phyloP scores from a whole-genome alignment of 352 stramenopile species.

The Aphanomyces euteiches region DNA sequence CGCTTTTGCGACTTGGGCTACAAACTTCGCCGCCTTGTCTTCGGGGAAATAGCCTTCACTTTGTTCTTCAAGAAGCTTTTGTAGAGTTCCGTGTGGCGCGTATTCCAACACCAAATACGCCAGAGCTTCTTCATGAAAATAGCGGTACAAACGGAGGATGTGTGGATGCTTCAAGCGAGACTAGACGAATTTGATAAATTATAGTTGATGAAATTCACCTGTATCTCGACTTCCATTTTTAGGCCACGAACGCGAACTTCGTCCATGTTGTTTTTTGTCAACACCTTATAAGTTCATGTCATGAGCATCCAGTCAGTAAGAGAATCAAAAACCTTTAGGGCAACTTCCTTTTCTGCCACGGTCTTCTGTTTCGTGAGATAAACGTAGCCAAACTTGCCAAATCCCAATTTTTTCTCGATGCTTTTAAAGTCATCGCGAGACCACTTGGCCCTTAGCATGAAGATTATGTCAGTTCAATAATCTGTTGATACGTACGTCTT shows the following conservation, averaged over 20 bases:
- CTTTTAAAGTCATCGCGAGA: conserved; percentile 53
- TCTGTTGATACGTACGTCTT: neutral
- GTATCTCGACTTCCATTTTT: conserved; percentile 28
- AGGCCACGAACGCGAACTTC: conserved; percentile 18
- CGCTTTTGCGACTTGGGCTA: conserved; percentile 72
- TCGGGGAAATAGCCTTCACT: conserved; percentile 31
- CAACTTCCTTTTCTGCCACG: conserved; percentile 54
- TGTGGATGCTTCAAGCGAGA: conserved; percentile 96
- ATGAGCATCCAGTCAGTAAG: neutral
- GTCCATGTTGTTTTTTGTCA: conserved; percentile 24
- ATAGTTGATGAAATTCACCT: neutral
- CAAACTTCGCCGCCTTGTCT: conserved; percentile 53
- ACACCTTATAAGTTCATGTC: neutral
- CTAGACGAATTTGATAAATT: conserved; percentile 66
- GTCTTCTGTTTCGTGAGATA: conserved; percentile 74
- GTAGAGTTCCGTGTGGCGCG: conserved; percentile 95
- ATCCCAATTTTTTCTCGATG: conserved; percentile 65
- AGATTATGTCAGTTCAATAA: neutral
- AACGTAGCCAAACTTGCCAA: conserved; percentile 85
- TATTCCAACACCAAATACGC: conserved; percentile 99
- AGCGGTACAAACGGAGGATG: conserved; percentile 97
- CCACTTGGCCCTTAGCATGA: no score
- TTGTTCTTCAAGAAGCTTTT: conserved; percentile 92
- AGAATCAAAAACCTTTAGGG: conserved; percentile 56
- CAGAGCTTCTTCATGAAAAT: conserved; percentile 97